These are phyloP conservation scores for Peronospora destructor DNA, from an alignment of 352 stramenopile genomes.

Conservation along the genomic window DNA sequence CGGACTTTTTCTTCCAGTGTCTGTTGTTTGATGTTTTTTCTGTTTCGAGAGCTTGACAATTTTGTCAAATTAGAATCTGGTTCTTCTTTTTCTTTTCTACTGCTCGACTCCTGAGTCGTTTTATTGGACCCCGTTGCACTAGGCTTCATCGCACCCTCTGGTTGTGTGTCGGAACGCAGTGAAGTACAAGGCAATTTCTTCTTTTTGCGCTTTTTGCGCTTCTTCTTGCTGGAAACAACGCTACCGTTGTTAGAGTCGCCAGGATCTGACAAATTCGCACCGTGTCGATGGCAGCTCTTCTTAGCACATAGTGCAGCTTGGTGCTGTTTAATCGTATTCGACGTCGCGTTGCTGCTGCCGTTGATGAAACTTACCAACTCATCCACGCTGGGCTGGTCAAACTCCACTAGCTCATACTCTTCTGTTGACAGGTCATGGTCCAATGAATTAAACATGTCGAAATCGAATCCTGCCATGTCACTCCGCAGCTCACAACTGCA, in stretches of 20 bases:
- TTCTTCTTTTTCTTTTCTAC: slow-evolving; percentile 25
- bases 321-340: slow-evolving; percentile 23
- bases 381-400: slow-evolving; percentile 76
- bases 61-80: slow-evolving; percentile 8
- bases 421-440: slow-evolving; percentile 72
- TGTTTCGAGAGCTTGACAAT: slow-evolving; percentile 4
- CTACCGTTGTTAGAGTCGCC: slow-evolving; percentile 21
- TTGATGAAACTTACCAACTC: slow-evolving; percentile 82
- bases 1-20: slow-evolving; percentile 58
- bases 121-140: slow-evolving; percentile 3
- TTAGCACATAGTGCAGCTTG: slow-evolving; percentile 19
- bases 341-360: slow-evolving; percentile 27
- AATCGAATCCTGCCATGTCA: slow-evolving; percentile 64
- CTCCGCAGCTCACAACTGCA: slow-evolving; percentile 49
- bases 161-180: slow-evolving; percentile 6
- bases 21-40: slow-evolving; percentile 13
- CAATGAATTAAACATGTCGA: slow-evolving; percentile 71
- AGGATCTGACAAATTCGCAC: slow-evolving; percentile 24
- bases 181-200: slow-evolving; percentile 42
- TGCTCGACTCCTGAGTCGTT: slow-evolving; percentile 17
- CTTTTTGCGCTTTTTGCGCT: slow-evolving; percentile 72
- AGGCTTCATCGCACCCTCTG: slow-evolving; percentile 5
- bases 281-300: slow-evolving; percentile 24
- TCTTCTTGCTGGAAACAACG: slow-evolving; percentile 38
- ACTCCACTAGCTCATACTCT: slow-evolving; percentile 74